Base-by-base conservation (phyloP, 2,329 filamentous ascomycete genomes). In the Capronia epimyces region DNA sequence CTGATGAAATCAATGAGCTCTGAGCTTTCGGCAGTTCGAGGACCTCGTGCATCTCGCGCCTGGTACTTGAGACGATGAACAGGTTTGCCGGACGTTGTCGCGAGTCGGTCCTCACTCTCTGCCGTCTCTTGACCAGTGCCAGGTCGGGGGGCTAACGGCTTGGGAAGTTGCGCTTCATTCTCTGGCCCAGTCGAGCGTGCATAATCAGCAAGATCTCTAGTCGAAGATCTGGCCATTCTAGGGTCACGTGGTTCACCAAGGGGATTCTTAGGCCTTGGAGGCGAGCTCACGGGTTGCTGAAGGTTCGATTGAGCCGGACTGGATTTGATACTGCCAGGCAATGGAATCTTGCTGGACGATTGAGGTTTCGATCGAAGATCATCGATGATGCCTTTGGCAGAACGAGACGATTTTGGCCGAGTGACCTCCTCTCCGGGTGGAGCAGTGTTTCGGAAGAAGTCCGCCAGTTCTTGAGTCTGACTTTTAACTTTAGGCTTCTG, bases 1-100 rank as follows among this genome's bases (percentile, higher is more conserved):
- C 90, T 84, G 58, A 98, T 94, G 67, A 98, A 97, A 65, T 97
- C 90, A 59, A 96, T 95, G 51, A 98, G 73, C 54, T 96, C 93
- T 10, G 87, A 86, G 50, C 84, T 94, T 58, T 84, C 83, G 44
- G 81, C 81, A 45, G 75, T 76, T 50, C 72, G 73, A 43, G 82
- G 77, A 13, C 82, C 77, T 36, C 77, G 75, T 31, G 87, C 81
- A 55, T 89, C 83, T 43, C 89, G 85, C 51, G 91, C 83, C 67
- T 86, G 79, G 42, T 86, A 76, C 52, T 79, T 80, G 41, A 71
- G 50, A 56, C 59, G 41, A 60, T 64, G 46, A 56, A 62, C 18
- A 55, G 50, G 45, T 46, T 48, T 58, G 10, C 42, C 43, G 9
- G 50, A 37, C n/a, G 51, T 45, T 18, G 52, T 55, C 18, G 18